A percentile compares a stretch with the other conserved stretches of the same genome.
Evolutionary conservation across 495 filamentous ascomycete genomes (phyloP).

Genomic region (Hyphodiscus hymeniophilus): DNA sequence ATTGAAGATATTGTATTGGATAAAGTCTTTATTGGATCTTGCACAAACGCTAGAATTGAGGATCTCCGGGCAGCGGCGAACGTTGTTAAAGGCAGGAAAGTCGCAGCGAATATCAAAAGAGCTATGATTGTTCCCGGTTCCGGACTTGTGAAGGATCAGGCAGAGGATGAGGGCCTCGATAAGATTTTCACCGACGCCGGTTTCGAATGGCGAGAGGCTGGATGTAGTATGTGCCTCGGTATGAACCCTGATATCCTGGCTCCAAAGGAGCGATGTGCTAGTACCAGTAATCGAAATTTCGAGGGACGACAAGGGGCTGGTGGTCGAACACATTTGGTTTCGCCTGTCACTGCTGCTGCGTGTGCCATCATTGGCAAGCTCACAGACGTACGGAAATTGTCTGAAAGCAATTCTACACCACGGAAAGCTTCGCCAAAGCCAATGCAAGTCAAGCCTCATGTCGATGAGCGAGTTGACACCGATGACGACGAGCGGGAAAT

Average conservation of each 20-base stretch:
- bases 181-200: conserved; percentile 86
- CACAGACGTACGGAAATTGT: conserved; percentile 78
- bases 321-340: conserved; percentile 93
- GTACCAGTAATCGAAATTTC: conserved; percentile 95
- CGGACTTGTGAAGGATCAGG: conserved; percentile 87
- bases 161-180: conserved; percentile 86
- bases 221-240: conserved; percentile 96
- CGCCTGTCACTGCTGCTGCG: conserved; percentile 91
- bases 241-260: conserved; percentile 99
- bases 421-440: conserved; percentile 26
- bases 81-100: conserved; percentile 76
- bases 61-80: conserved; percentile 84
- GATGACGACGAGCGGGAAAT: conserved; percentile 69
- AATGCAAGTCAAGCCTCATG: conserved; percentile 44
- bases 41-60: conserved; percentile 95
- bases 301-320: conserved; percentile 93
- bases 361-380: conserved; percentile 85
- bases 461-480: conserved; percentile 60
- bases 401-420: conserved; percentile 49
- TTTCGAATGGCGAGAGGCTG: conserved; percentile 97
- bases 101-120: conserved; percentile 80
- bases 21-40: conserved; percentile 97
- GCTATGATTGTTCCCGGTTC: conserved; percentile 96
- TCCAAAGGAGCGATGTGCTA: conserved; percentile 87
- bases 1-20: conserved; percentile 89